These are phyloP conservation scores for Penicillium arizonense DNA, from an alignment of 495 filamentous ascomycete species.

Conservation along the genomic window DNA sequence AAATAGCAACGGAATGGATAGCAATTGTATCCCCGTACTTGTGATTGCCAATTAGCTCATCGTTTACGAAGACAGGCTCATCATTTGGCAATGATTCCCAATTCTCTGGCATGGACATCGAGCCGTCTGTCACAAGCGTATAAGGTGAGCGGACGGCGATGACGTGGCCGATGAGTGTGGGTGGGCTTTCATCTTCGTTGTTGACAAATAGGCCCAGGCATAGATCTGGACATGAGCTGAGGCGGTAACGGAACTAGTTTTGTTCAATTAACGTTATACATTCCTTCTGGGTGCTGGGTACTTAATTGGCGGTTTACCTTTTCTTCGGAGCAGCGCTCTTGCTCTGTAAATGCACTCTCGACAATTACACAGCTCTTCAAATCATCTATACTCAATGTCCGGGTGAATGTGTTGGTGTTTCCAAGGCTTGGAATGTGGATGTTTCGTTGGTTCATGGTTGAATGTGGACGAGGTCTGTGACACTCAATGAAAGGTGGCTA, in stretches of 20 bases:
- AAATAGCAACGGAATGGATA: conserved; percentile 26
- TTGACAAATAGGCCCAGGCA: conserved; percentile 22
- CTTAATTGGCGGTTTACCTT: conserved; percentile 10
- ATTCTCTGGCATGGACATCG: conserved; percentile 21
- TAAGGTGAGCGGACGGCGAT: conserved; percentile 13
- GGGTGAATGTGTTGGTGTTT: conserved; percentile 5
- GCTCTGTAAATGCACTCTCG: conserved; percentile 18
- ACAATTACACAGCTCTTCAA: conserved; percentile 21
- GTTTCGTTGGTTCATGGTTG: neutral
- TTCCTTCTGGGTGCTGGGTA: neutral
- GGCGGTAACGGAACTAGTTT: conserved; percentile 19
- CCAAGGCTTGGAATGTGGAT: conserved; percentile 5
- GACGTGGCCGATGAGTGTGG: conserved; percentile 20
- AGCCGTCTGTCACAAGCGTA: conserved; percentile 15
- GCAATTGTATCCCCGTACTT: conserved; percentile 15
- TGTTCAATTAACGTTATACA: neutral
- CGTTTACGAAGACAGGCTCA: conserved; percentile 2
- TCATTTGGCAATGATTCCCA: conserved; percentile 10
- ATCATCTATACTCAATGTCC: conserved; percentile 14
- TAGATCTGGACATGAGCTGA: conserved; percentile 16
- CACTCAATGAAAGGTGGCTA: neutral
- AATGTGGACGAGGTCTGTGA: neutral
- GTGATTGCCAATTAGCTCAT: conserved; percentile 20
- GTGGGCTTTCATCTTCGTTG: neutral
- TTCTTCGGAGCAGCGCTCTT: conserved; percentile 24